Evolutionary conservation across 768 basidiomycete genomes (phyloP), one percentile per base, ranked within the genome.

Genomic region (Pilatotrama ljubarskyi): DNA sequence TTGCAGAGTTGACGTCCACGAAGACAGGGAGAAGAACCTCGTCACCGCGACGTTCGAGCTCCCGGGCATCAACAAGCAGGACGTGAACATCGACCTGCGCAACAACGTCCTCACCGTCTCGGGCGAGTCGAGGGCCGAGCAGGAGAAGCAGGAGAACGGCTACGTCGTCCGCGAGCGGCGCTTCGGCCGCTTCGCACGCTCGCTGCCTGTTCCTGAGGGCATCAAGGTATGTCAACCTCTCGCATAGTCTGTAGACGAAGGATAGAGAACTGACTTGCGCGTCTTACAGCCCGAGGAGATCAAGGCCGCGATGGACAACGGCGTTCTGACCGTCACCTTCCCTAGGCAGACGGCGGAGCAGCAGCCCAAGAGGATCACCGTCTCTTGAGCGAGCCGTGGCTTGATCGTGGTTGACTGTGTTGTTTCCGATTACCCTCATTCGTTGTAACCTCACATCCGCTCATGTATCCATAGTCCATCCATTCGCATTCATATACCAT

Each of bases 21-120:
- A 85, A 64, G 72, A 83, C 58, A 46, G 64, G 0, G 75, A 80
- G 20, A 71, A 69, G 22, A 82, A 83, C 64, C 66, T 73, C 37
- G 79, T 86, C 38, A 82, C 80, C 0, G 84, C 84, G 41, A 70
- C 75, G 7, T 84, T 86, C 66, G 85, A 87, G 63, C 72, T 87
- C 7, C 84, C 86, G 0, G 84, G 84, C 18, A 26, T 85, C 38
- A 72, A 72, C 55, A 78, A 80, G 32, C 79, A 83, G 46, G 72
- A 84, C 59, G 73, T 86, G 48, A 70, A 72, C 49, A 78, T 87
- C 63, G 83, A 85, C 55, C 65, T 84, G 8, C 76, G 79, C 58
- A 76, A 80, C 59, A 78, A 80, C 58, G 72, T 76, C 2, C 78
- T 87, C 50, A 80, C 70, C 44, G 67, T 87, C 48, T 79, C 82